Evolutionary conservation across 1,284 basidiomycete genomes (phyloP).

Genomic region (Sphagnurus paluster): DNA sequence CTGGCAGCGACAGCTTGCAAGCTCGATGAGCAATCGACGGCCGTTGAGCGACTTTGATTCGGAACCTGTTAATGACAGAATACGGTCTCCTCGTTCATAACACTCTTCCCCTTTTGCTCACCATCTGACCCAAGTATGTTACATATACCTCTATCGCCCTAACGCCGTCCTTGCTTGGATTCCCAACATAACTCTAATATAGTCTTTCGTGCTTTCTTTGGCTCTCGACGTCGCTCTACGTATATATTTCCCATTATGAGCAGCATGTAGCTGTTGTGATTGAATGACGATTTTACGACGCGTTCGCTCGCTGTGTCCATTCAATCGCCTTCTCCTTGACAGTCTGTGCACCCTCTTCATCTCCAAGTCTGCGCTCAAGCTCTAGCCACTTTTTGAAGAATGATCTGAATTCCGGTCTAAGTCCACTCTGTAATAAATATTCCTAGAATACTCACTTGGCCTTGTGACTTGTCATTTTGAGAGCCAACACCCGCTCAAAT

Average conservation of each 20-base stretch:
- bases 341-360: slow-evolving; percentile 76
- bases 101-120: slow-evolving; percentile 31
- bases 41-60: slow-evolving; percentile 72
- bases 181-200: slow-evolving; percentile 43
- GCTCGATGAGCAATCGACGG: slow-evolving; percentile 69
- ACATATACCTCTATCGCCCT: slow-evolving; percentile 46
- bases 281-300: slow-evolving; percentile 28
- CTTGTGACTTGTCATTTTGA: slow-evolving; percentile 93
- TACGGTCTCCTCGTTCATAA: slow-evolving; percentile 68
- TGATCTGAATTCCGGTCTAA: slow-evolving; percentile 45
- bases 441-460: slow-evolving; percentile 67
- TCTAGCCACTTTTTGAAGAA: slow-evolving; percentile 99
- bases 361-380: slow-evolving; percentile 85
- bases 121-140: slow-evolving; percentile 42
- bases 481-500: slow-evolving; percentile 79
- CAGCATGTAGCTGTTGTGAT: slow-evolving; percentile 26
- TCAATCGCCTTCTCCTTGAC: slow-evolving; percentile 90
- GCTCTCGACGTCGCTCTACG: slow-evolving; percentile 28
- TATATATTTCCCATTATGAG: slow-evolving; percentile 37
- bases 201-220: slow-evolving; percentile 35
- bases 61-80: slow-evolving; percentile 52
- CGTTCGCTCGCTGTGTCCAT: slow-evolving; percentile 71
- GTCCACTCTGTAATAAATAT: slow-evolving; percentile 15
- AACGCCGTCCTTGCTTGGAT: slow-evolving; percentile 43
- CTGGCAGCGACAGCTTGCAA: slow-evolving; percentile 80